Percentiles rank a stretch among this genome's conserved stretches.
Conservation (phyloP, 345 rosid genomes). For the Syzygium aqueum region DNA sequence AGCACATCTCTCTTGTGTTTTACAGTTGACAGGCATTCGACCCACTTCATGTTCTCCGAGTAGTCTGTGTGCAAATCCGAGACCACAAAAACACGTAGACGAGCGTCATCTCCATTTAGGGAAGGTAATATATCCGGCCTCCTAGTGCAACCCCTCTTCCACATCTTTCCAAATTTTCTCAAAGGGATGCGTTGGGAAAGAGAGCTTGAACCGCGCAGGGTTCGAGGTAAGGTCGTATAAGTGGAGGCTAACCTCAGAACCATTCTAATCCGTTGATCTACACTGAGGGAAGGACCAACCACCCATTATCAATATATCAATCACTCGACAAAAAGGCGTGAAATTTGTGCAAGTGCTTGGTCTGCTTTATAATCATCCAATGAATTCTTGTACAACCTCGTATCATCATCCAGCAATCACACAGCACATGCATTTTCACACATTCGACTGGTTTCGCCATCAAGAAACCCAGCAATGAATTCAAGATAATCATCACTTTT, state of each 20-base stretch:
- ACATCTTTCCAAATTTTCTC: background rate
- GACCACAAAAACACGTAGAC: slow-evolving; percentile 38
- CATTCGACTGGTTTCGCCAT: background rate
- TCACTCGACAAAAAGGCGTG: background rate
- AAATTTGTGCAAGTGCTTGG: background rate
- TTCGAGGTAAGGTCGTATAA: slow-evolving; percentile 16
- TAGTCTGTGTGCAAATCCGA: slow-evolving; percentile 64
- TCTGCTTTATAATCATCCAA: background rate
- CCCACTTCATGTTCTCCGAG: slow-evolving; percentile 52
- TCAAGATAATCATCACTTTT: background rate
- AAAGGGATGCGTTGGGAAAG: background rate
- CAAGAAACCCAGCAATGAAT: background rate
- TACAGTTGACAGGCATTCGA: slow-evolving; percentile 24
- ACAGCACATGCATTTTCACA: background rate
- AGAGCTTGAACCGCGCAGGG: background rate
- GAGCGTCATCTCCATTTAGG: slow-evolving; percentile 5
- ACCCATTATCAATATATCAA: background rate
- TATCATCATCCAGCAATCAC: background rate
- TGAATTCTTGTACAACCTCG: background rate
- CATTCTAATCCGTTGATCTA: background rate
- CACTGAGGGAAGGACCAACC: background rate
- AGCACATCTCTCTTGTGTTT: slow-evolving; percentile 34
- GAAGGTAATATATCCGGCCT: slow-evolving; percentile 20
- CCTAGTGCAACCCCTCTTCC: slow-evolving; percentile 3
- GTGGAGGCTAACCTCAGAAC: slow-evolving; percentile 7